Base-by-base conservation (phyloP, 2,329 filamentous ascomycete species). In the Parafenestella ontariensis region DNA sequence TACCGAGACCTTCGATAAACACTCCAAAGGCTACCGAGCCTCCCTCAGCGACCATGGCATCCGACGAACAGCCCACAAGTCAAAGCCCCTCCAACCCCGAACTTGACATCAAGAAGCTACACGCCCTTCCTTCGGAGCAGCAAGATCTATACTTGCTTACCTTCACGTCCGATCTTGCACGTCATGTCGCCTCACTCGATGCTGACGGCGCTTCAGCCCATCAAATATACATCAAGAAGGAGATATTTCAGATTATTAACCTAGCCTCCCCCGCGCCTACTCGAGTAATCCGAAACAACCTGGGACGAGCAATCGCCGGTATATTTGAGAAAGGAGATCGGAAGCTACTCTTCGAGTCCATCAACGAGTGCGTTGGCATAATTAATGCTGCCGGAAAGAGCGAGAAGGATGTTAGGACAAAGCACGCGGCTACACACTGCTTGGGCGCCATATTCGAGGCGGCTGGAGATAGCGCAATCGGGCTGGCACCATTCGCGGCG, bases 101-200 rank as follows among this genome's bases (percentile, higher is more conserved):
- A 81, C 90, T 99, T 75, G 93, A 99, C 73, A 80, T 96, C 65
- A 81, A 88, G 69, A 96, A 96, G 82, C 87, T 99, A 43, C 89
- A 96, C 77, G 85, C 90, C 47, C 86, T 98, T 42, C 91, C 94
- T 39, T 87, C 91, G 49, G 95, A 99, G 79, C 95, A 99, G 76
- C 95, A 99, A 78, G 93, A 97, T 70, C 86, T 99, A 11, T 96
- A 95, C 76, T 85, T 99, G 59, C 83, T 99, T 56, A 96, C 89
- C 23, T 97, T 96, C 73, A 89, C 93, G 31, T 89, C 92, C 24
- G 87, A 89, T 56, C 83, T 99, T 51, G 89, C 87, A 59, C 89
- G 89, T 65, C 90, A 97, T 82, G 90, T 96, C 40, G 83, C 87
- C 49, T 81, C 81, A 15, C 84, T 98, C 42, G 85, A 87, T 48